These are phyloP conservation scores for Ustilago curta DNA, from an alignment of 1,284 basidiomycete species.

Conservation along the genomic window DNA sequence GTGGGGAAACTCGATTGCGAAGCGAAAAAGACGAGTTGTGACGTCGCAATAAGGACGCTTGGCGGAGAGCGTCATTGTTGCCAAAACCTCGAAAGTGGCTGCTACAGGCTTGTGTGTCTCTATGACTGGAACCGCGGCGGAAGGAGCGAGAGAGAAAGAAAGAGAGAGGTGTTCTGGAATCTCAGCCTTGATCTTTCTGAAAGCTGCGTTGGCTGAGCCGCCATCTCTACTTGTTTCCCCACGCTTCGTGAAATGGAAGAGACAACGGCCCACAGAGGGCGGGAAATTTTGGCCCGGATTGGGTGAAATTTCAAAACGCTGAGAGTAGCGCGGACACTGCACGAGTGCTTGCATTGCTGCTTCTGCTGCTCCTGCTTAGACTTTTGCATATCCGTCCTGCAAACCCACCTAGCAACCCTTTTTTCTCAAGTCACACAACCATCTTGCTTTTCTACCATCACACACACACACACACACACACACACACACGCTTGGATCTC, in stretches of 20 bases:
- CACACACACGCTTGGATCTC: neutral
- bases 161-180: neutral
- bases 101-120: neutral
- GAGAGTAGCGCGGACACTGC: too few relatives aligned
- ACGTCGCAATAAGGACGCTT: neutral
- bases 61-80: too few relatives aligned
- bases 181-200: neutral
- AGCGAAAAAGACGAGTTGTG: neutral
- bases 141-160: too few relatives aligned
- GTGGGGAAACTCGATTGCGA: too few relatives aligned
- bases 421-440: constrained; percentile 1
- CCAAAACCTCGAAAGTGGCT: too few relatives aligned
- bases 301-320: too few relatives aligned
- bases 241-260: too few relatives aligned
- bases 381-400: neutral
- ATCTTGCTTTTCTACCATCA: neutral
- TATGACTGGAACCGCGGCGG: neutral
- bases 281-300: too few relatives aligned
- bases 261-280: too few relatives aligned
- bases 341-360: too few relatives aligned
- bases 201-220: neutral
- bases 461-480: constrained; percentile 3
- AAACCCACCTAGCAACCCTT: neutral
- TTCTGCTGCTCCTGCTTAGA: too few relatives aligned
- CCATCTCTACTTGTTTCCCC: too few relatives aligned